A percentile compares a stretch with the other conserved stretches of the same genome.
These are phyloP conservation scores for Chaetomidium leptoderma DNA, from an alignment of 495 filamentous ascomycete genomes.

Conservation along the genomic window DNA sequence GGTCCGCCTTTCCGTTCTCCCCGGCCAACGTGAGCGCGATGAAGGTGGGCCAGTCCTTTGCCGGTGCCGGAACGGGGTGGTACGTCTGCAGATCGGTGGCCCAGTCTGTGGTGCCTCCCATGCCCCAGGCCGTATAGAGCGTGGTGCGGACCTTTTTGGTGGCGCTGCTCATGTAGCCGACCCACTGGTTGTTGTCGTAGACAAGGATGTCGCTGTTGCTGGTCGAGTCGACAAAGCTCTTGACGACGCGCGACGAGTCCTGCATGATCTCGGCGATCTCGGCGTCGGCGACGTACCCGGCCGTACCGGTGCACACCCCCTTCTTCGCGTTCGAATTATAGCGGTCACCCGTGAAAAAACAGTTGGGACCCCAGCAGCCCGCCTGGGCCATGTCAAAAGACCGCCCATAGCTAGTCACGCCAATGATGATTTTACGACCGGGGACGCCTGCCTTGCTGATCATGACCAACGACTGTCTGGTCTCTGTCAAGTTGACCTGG, in stretches of 20 bases:
- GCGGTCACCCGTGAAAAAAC: constrained; percentile 17
- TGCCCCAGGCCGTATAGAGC: constrained; percentile 28
- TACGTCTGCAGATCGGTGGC: constrained; percentile 36
- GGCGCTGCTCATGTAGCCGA: constrained; percentile 38
- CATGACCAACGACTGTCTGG: constrained; percentile 37
- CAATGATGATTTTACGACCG: constrained; percentile 37
- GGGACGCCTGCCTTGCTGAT: constrained; percentile 50
- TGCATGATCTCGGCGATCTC: constrained; percentile 29
- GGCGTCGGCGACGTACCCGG: constrained; percentile 35
- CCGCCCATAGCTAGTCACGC: constrained; percentile 39
- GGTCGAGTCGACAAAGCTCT: not conserved
- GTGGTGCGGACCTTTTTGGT: constrained; percentile 24
- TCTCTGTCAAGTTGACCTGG: constrained; percentile 47
- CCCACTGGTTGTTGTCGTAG: constrained; percentile 43
- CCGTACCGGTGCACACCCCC: constrained; percentile 39
- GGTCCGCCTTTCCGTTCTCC: constrained; percentile 9
- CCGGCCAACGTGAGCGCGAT: not conserved
- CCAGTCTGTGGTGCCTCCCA: constrained; percentile 42
- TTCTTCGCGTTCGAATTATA: constrained; percentile 14
- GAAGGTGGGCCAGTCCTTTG: constrained; percentile 12
- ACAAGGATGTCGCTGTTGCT: constrained; percentile 39
- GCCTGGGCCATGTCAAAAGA: constrained; percentile 30
- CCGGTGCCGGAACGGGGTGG: constrained; percentile 1
- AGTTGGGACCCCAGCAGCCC: constrained; percentile 14
- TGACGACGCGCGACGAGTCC: not conserved